A percentile compares a stretch with the other conserved stretches of the same genome.
Evolutionary conservation across 192 early-diverging fungal genomes (phyloP).

Genomic region (Podila minutissima): DNA sequence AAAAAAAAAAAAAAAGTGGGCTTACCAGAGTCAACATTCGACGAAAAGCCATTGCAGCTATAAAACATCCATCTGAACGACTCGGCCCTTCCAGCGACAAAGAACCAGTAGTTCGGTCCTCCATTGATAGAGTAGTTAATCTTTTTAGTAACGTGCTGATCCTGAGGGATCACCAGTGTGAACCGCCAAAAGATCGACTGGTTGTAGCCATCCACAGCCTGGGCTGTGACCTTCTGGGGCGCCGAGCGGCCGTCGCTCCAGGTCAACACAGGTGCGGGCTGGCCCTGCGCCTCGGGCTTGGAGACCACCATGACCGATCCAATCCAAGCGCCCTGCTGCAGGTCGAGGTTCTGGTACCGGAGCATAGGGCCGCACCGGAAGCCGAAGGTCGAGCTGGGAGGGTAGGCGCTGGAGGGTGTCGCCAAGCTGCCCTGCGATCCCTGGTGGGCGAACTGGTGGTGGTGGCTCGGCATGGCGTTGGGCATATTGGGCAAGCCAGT

Average conservation of each 20-base stretch:
- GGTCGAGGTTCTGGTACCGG: slow-evolving; percentile 56
- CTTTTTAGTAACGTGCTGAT: slow-evolving; percentile 44
- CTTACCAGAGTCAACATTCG: slow-evolving; percentile 29
- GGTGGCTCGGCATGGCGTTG: slow-evolving; percentile 11
- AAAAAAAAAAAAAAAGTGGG: background rate
- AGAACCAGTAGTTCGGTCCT: slow-evolving; percentile 58
- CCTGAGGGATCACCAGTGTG: slow-evolving; percentile 60
- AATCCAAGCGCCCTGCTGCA: slow-evolving; percentile 45
- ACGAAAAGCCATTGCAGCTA: slow-evolving; percentile 79
- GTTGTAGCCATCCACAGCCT: slow-evolving; percentile 64
- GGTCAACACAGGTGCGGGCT: slow-evolving; percentile 33
- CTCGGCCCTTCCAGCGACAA: slow-evolving; percentile 57
- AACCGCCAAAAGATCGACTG: slow-evolving; percentile 73
- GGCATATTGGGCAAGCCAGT: slow-evolving; percentile 11
- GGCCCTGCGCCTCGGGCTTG: slow-evolving; percentile 42
- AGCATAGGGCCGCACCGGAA: slow-evolving; percentile 56
- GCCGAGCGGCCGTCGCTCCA: slow-evolving; percentile 21
- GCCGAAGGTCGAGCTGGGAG: slow-evolving; percentile 7
- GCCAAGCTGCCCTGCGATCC: background rate
- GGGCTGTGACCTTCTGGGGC: slow-evolving; percentile 18
- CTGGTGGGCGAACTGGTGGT: slow-evolving; percentile 13
- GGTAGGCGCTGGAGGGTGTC: background rate
- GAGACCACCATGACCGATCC: slow-evolving; percentile 60
- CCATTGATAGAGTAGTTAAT: slow-evolving; percentile 46
- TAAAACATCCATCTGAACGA: slow-evolving; percentile 75